phyloP scores from a whole-genome alignment of 441 rosid species.

The Gossypium lobatum region DNA sequence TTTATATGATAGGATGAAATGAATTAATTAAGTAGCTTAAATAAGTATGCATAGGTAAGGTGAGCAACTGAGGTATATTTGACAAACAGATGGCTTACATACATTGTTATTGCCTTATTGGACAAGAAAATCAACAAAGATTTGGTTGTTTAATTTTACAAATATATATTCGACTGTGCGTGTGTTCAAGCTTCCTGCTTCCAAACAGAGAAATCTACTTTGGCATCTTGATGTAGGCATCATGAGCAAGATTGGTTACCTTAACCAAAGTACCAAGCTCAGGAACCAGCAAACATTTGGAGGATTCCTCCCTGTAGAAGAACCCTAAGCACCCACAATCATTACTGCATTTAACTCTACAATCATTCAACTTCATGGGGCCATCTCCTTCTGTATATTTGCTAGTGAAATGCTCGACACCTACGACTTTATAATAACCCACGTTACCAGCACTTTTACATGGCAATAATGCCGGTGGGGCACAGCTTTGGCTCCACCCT shows the following conservation, averaged over 20 bases:
- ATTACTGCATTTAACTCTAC: slow-evolving; percentile 36
- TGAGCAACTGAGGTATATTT: too few species aligned
- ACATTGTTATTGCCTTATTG: neutral
- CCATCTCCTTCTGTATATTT: slow-evolving; percentile 38
- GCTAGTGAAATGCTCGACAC: slow-evolving; percentile 51
- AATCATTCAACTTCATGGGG: slow-evolving; percentile 32
- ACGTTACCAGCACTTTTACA: slow-evolving; percentile 32
- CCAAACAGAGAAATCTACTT: slow-evolving; percentile 13
- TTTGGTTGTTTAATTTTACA: neutral
- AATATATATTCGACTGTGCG: too few species aligned
- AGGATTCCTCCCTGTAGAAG: slow-evolving; percentile 42
- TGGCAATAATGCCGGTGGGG: slow-evolving; percentile 21
- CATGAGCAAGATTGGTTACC: slow-evolving; percentile 38
- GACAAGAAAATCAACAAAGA: neutral
- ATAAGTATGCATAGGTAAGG: too few species aligned
- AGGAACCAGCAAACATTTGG: slow-evolving; percentile 52
- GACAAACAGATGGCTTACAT: neutral
- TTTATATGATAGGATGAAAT: too few species aligned
- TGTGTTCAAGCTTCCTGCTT: neutral
- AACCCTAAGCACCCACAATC: slow-evolving; percentile 64
- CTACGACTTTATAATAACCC: slow-evolving; percentile 43
- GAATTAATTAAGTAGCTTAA: too few species aligned
- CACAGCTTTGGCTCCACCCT: slow-evolving; percentile 54
- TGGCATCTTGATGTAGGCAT: slow-evolving; percentile 47
- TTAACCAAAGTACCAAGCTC: slow-evolving; percentile 51